Percentiles rank a stretch among this genome's conserved stretches.
These are phyloP conservation scores for Wickerhamiella occidentalis DNA, from an alignment of 805 yeast species.

Conservation along the genomic window DNA sequence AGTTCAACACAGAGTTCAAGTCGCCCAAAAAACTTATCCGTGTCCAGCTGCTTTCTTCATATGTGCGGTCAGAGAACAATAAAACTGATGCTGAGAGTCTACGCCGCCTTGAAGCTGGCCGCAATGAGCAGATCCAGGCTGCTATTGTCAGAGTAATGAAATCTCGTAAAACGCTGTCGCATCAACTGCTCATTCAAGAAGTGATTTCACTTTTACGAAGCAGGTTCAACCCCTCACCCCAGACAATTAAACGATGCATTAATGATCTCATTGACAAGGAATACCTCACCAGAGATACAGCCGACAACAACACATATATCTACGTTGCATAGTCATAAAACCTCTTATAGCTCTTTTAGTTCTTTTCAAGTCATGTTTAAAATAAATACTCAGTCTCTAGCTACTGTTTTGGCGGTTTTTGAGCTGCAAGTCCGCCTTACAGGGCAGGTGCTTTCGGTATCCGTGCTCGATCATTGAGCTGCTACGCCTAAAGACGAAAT, in stretches of 20 bases:
- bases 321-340: slow-evolving; percentile 15
- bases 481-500: background rate
- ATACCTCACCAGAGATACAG: slow-evolving; percentile 63
- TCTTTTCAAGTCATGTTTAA: background rate
- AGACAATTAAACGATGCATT: slow-evolving; percentile 75
- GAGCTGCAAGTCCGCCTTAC: background rate
- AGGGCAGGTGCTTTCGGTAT: background rate
- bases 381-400: background rate
- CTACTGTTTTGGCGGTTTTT: background rate
- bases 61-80: slow-evolving; percentile 48
- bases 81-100: slow-evolving; percentile 49
- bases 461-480: slow-evolving; percentile 1
- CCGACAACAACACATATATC: slow-evolving; percentile 13
- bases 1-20: slow-evolving; percentile 39
- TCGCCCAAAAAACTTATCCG: slow-evolving; percentile 50
- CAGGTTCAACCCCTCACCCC: slow-evolving; percentile 71
- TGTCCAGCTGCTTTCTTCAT: slow-evolving; percentile 59
- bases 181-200: slow-evolving; percentile 69
- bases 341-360: background rate
- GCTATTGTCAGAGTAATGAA: slow-evolving; percentile 95
- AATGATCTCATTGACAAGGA: slow-evolving; percentile 76
- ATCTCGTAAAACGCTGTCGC: slow-evolving; percentile 68
- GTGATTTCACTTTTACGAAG: slow-evolving; percentile 70
- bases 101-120: slow-evolving; percentile 68
- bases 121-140: slow-evolving; percentile 74